Evolutionary conservation across 2,329 filamentous ascomycete species (phyloP), one percentile per base, ranked within the genome.

Genomic region (Drechslerella stenobrocha): DNA sequence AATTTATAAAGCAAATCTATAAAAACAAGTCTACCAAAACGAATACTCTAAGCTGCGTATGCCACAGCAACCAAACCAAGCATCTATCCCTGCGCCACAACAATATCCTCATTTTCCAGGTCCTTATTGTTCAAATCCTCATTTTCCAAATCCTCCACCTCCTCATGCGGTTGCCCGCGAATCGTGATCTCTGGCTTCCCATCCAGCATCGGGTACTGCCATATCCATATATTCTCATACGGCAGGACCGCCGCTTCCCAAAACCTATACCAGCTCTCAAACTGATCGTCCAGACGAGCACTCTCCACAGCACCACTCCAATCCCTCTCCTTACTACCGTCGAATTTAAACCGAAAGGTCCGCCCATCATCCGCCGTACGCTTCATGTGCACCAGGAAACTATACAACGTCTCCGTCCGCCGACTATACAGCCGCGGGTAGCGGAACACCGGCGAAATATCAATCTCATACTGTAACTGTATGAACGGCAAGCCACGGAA

Each of bases 221-320:
- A 56, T 5, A 5, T 13, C 63, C 63, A 67, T 4, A 67, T 51
- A 34, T 67, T 60, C 8, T 67, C 63, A 13, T 60, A 55, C 5
- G 63, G 63, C 63, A 67, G 60, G 18, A 67, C 45, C 2, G 55
- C 60, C 2, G 15, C 48, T 28, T 61, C 58, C 64, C 64, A 69
- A 15, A 56, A 53, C 23, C n/a, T 8, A 46, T 69, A 69, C 64
- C 64, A 69, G 9, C 28, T 45, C 8, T 50, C 52, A 22, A 52
- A 61, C 13, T 69, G 45, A 13, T 35, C 46, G 9, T 69, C 64
- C 44, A 48, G 26, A 9, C 30, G 58, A 23, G 52, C n/a, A n/a
- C n/a, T 22, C n/a, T 22, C 26, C 35, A n/a, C 45, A 0, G 15
- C 11, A 8, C 44, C 61, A 3, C 20, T 24, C 52, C 47, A 58